Percentiles rank a stretch among this genome's conserved stretches.
These are phyloP conservation scores for Glarea lozoyensis DNA, from an alignment of 495 filamentous ascomycete species.

Conservation along the genomic window DNA sequence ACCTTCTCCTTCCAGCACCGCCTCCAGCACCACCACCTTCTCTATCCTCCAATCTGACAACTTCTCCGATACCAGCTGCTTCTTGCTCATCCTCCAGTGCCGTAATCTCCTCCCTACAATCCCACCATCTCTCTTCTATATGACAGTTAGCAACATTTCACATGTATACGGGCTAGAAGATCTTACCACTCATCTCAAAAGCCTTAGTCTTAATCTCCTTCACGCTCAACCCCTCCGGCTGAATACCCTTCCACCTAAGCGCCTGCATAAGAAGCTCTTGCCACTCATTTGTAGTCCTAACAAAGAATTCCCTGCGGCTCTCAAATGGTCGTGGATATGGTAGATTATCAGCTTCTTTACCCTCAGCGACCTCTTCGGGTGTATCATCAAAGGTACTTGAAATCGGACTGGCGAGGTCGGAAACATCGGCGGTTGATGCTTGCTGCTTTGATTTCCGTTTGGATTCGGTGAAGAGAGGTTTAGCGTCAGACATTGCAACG, in stretches of 20 bases:
- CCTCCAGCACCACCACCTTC: slow-evolving; percentile 48
- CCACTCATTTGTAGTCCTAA: slow-evolving; percentile 80
- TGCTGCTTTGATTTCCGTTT: slow-evolving; percentile 30
- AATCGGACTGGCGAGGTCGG: slow-evolving; percentile 12
- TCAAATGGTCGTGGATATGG: slow-evolving; percentile 82
- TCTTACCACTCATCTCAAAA: slow-evolving; percentile 77
- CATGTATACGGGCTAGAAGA: too few species aligned
- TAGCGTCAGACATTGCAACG: slow-evolving; percentile 58
- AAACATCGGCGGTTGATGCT: slow-evolving; percentile 36
- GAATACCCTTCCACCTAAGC: slow-evolving; percentile 47
- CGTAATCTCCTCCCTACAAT: slow-evolving; percentile 89
- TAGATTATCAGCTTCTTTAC: slow-evolving; percentile 40
- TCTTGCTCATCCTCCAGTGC: slow-evolving; percentile 94
- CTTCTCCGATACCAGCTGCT: slow-evolving; percentile 89
- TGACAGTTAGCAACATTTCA: too few species aligned
- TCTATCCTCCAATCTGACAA: slow-evolving; percentile 75
- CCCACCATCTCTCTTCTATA: slow-evolving; percentile 99
- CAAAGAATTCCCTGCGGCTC: slow-evolving; percentile 83
- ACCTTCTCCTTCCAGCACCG: slow-evolving; percentile 40
- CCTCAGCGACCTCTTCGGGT: slow-evolving; percentile 35
- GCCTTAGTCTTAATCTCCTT: slow-evolving; percentile 89
- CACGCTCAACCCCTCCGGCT: slow-evolving; percentile 54
- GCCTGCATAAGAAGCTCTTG: slow-evolving; percentile 71
- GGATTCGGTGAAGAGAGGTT: slow-evolving; percentile 32
- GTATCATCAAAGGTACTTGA: slow-evolving; percentile 33